Evolutionary conservation across 208 protist species (phyloP).

Genomic region (Wallacemonas sp.): DNA sequence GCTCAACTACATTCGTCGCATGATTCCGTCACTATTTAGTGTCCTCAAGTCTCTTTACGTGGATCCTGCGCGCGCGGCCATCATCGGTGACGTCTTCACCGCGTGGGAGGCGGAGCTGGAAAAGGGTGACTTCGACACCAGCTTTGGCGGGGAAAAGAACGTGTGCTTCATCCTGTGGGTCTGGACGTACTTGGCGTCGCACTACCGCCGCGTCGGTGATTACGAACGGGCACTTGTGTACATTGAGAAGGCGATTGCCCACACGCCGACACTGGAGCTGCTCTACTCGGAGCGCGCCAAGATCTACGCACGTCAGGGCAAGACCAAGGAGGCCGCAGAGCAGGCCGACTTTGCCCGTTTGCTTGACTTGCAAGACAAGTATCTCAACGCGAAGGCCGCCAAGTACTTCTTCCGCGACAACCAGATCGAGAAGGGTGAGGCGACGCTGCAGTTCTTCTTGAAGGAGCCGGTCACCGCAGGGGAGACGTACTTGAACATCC

Average conservation of each 20-base stretch:
- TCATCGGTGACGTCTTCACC: conserved; percentile 79
- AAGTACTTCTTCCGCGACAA: conserved; percentile 92
- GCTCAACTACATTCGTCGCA: conserved; percentile 73
- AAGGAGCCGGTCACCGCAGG: conserved; percentile 36
- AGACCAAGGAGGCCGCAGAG: conserved; percentile 75
- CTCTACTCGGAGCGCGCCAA: conserved; percentile 92
- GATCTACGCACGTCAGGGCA: conserved; percentile 77
- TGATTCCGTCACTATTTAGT: conserved; percentile 94
- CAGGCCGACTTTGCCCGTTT: conserved; percentile 81
- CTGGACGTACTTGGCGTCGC: conserved; percentile 83
- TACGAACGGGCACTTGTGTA: conserved; percentile 67
- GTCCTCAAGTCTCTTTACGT: conserved; percentile 93
- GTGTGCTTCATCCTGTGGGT: conserved; percentile 90
- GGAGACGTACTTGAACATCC: conserved; percentile 71
- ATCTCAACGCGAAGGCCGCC: conserved; percentile 93
- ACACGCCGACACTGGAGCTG: conserved; percentile 96
- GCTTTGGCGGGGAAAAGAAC: conserved; percentile 64
- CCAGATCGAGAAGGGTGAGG: conserved; percentile 75
- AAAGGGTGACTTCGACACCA: conserved; percentile 46
- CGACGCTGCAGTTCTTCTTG: conserved; percentile 92
- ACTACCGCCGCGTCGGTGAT: conserved; percentile 79
- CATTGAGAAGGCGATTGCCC: conserved; percentile 88
- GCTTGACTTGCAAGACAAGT: conserved; percentile 96
- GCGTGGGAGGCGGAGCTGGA: conserved; percentile 59
- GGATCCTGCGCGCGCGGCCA: conserved; percentile 49